Conservation (phyloP, 805 yeast species). For the Wickerhamomyces canadensis region DNA sequence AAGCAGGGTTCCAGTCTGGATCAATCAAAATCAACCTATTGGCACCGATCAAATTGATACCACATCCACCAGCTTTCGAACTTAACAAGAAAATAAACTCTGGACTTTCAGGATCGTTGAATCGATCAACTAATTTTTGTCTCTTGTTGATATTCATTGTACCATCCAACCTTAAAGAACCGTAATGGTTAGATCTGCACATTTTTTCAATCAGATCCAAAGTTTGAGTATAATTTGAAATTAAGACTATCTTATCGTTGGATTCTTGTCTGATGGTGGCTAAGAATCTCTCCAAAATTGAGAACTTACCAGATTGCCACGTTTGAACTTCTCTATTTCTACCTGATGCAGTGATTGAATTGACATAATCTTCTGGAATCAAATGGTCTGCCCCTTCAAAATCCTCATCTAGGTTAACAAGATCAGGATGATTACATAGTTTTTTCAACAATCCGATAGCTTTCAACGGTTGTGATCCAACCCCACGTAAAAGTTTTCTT, state of each 20-base stretch:
- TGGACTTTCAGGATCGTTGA: conserved; percentile 83
- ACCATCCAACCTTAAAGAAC: conserved; percentile 82
- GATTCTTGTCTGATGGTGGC: conserved; percentile 73
- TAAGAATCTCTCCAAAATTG: conserved; percentile 79
- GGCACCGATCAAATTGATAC: conserved; percentile 95
- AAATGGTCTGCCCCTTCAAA: conserved; percentile 60
- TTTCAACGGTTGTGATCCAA: conserved; percentile 76
- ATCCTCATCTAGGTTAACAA: conserved; percentile 71
- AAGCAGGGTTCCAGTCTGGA: conserved; percentile 97
- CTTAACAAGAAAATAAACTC: conserved; percentile 87
- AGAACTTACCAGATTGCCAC: conserved; percentile 81
- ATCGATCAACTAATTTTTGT: conserved; percentile 84
- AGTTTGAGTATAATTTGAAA: conserved; percentile 93
- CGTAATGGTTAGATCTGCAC: conserved; percentile 74
- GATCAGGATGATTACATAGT: conserved; percentile 90
- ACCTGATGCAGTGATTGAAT: conserved; percentile 39
- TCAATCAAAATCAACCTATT: conserved; percentile 84
- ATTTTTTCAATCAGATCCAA: conserved; percentile 82
- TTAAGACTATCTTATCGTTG: conserved; percentile 89
- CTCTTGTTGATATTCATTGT: conserved; percentile 88
- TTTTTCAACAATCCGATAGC: conserved; percentile 88
- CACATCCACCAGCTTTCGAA: conserved; percentile 98
- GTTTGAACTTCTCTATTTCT: conserved; percentile 70
- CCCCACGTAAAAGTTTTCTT: conserved; percentile 56
- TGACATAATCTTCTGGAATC: conserved; percentile 70